Base-by-base conservation (phyloP, 1,284 basidiomycete genomes). In the Cutaneotrichosporon cyanovorans region DNA sequence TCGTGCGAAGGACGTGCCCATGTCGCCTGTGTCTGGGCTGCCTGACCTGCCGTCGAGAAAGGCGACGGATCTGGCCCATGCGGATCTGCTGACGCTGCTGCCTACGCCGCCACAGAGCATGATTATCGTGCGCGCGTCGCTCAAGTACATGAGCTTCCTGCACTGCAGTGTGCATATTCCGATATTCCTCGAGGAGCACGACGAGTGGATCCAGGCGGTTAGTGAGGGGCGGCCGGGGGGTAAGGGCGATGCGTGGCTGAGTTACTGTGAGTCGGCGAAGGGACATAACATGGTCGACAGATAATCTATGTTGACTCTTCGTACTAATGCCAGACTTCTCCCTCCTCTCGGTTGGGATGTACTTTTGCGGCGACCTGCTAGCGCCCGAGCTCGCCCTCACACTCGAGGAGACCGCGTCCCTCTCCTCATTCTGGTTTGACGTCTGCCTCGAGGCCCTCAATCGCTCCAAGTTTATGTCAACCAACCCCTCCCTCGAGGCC, bases 81-180 rank as follows among this genome's bases (percentile, higher is more conserved):
- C 58, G 2, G 60, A 61, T 36, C 50, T 56, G 7, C 42, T 56
- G 18, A 48, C 46, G 11, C 45, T 56, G 4, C 42, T 56, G 6
- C 54, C 54, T 12, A 49, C 44, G 3, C 42, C 50, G 9, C 43
- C 46, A 10, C 50, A 56, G 45, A 52, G 50, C 18, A 52, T 47
- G 42, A 37, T 48, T 36, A 56, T 56, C 25, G 45, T 56, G 31
- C 50, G 54, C 22, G 54, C 54, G 0, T 45, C 41, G 7, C 48
- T 56, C 45, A 56, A 56, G 40, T 56, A 45, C 42, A 51, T 53
- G 51, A 44, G 34, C 43, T 53, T 53, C 45, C 51, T 62, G 11
- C 60, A 62, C 46, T 45, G 44, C 16, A 50, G 55, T 12, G 52
- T 55, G n/a, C 60, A 62, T 38, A 44, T 58, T 18, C 60, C 60